A percentile compares a stretch with the other conserved stretches of the same genome.
Conservation (phyloP, 148 eudicot species). For the Chenopodium album region DNA sequence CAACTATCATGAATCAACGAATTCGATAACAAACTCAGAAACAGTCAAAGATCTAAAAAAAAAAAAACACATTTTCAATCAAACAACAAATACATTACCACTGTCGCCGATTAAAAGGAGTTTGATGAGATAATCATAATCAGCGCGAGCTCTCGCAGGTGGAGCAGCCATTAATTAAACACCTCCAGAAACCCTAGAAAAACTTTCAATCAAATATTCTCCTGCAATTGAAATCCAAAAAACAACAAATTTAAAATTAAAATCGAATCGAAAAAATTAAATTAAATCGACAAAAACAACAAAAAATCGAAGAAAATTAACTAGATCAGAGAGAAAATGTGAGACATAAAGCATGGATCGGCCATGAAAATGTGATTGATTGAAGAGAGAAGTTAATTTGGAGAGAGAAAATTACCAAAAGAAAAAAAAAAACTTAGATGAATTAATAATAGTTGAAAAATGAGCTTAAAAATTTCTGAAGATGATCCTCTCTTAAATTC, state of each 20-base stretch:
- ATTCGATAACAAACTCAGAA: background rate
- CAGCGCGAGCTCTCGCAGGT: constrained; percentile 91
- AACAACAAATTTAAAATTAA: constrained; percentile 14
- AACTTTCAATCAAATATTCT: background rate
- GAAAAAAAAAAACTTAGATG: background rate
- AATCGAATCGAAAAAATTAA: constrained; percentile 16
- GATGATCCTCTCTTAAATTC: constrained; percentile 5
- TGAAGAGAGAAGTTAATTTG: background rate
- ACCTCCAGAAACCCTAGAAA: constrained; percentile 27
- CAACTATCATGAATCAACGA: background rate
- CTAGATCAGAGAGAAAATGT: constrained; percentile 23
- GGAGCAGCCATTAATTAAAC: constrained; percentile 81
- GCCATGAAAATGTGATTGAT: background rate
- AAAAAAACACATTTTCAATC: background rate
- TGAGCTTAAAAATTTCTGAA: constrained; percentile 3
- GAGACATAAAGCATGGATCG: constrained; percentile 11
- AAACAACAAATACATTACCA: constrained; percentile 42
- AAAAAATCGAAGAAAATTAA: background rate
- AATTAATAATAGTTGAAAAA: background rate
- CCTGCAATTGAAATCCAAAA: constrained; percentile 12
- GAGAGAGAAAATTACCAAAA: constrained; percentile 5
- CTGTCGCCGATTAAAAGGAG: constrained; percentile 91
- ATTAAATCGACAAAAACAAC: background rate
- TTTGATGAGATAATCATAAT: constrained; percentile 90
- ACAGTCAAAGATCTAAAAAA: constrained; percentile 17